A percentile compares a stretch with the other conserved stretches of the same genome.
phyloP scores from a whole-genome alignment of 176 grass and related monocot genomes.

The Lolium rigidum region DNA sequence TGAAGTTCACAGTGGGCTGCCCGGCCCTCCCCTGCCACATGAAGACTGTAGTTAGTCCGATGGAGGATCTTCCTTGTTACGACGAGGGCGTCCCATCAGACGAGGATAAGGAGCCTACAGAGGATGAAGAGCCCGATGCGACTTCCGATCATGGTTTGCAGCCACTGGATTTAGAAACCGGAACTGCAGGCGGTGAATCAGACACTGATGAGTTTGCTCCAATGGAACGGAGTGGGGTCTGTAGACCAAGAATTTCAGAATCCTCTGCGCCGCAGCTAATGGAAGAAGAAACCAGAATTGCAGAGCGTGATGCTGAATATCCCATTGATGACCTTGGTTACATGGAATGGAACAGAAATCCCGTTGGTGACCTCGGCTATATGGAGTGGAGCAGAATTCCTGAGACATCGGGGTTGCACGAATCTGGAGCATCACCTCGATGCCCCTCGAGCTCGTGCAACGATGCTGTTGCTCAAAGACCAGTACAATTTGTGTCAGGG shows the following conservation, averaged over 20 bases:
- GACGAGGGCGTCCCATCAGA: constrained; percentile 26
- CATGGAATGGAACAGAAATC: constrained; percentile 4
- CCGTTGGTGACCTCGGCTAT: not conserved
- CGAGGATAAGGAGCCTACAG: constrained; percentile 16
- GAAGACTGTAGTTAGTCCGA: constrained; percentile 53
- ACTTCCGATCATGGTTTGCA: constrained; percentile 6
- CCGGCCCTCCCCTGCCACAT: constrained; percentile 70
- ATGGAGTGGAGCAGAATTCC: constrained; percentile 8
- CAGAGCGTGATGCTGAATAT: constrained; percentile 19
- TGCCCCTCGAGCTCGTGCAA: constrained; percentile 13
- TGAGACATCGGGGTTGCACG: not conserved
- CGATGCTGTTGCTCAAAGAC: not conserved
- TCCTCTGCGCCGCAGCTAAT: not conserved
- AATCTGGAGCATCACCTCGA: constrained; percentile 24
- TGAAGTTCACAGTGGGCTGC: constrained; percentile 67
- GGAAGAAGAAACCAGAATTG: not conserved
- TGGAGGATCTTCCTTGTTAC: constrained; percentile 81
- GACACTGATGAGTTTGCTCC: constrained; percentile 1
- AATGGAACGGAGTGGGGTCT: not conserved
- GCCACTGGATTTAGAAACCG: not conserved
- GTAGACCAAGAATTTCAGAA: constrained; percentile 15
- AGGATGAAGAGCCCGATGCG: constrained; percentile 17
- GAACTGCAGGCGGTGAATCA: not conserved
- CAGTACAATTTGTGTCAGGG: not conserved
- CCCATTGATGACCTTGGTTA: constrained; percentile 8